These are phyloP conservation scores for Alternaria longipes DNA, from an alignment of 2,329 filamentous ascomycete species.

Conservation along the genomic window DNA sequence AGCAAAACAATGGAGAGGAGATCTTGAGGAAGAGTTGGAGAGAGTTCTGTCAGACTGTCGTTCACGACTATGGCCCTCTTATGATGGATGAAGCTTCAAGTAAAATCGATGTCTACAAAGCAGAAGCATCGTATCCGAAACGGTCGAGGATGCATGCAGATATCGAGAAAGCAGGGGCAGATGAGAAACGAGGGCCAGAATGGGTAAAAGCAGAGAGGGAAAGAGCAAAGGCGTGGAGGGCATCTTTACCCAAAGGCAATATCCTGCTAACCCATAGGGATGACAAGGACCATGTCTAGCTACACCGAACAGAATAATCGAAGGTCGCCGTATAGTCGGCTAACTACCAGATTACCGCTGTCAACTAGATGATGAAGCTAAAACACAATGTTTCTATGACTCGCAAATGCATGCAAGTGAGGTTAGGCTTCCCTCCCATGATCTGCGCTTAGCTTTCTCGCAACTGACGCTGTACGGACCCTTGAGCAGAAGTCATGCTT, in stretches of 20 bases:
- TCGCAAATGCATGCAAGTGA: no score
- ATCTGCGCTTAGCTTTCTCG: no score
- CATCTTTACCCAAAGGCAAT: neutral
- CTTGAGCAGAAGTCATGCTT: no score
- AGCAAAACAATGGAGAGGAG: conserved; percentile 52
- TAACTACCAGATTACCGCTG: neutral
- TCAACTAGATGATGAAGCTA: no score
- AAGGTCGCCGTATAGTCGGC: no score
- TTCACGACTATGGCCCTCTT: neutral
- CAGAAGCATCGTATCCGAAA: conserved; percentile 11
- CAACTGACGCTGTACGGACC: no score
- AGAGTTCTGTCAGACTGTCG: conserved; percentile 58
- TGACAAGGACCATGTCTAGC: neutral
- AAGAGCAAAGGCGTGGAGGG: neutral
- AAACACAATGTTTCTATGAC: no score
- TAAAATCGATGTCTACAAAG: neutral
- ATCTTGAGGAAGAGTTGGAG: conserved; percentile 68
- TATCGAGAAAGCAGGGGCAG: neutral
- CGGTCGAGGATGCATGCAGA: neutral
- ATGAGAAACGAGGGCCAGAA: neutral
- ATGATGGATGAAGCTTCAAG: neutral
- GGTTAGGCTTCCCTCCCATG: no score
- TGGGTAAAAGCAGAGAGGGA: neutral
- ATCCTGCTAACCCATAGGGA: neutral
- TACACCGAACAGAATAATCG: neutral